Conservation (phyloP, 2,329 filamentous ascomycete genomes). For the Lasiodiplodia gonubiensis region DNA sequence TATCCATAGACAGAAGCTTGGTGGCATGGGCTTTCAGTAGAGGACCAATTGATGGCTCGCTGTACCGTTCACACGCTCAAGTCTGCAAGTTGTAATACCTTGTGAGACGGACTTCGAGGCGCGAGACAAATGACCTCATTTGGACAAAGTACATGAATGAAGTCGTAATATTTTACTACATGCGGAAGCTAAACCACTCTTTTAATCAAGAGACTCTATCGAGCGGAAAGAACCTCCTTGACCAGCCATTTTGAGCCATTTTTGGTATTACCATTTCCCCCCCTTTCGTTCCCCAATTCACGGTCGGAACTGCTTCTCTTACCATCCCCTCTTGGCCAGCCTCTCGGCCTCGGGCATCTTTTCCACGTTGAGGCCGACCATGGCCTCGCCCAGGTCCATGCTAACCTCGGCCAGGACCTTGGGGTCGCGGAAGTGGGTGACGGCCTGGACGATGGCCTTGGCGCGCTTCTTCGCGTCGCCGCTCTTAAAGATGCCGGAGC, state of each 20-base stretch:
- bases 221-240: neutral
- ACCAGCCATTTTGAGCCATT: neutral
- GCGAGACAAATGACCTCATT: neutral
- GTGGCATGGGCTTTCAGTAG: neutral
- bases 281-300: neutral
- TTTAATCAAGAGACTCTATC: neutral
- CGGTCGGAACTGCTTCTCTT: conserved; percentile 36
- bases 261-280: neutral
- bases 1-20: neutral
- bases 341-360: conserved; percentile 79
- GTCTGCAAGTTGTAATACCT: too few relatives aligned
- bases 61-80: neutral
- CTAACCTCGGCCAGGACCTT: conserved; percentile 86
- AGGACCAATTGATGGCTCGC: neutral
- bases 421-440: conserved; percentile 86
- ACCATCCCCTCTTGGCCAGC: conserved; percentile 87
- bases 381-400: conserved; percentile 91
- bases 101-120: neutral
- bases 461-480: conserved; percentile 89
- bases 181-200: neutral
- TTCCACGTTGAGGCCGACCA: conserved; percentile 92
- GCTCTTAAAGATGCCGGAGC: conserved; percentile 96
- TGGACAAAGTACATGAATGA: neutral
- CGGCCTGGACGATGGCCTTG: conserved; percentile 91
- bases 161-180: neutral